Percentiles rank a stretch among this genome's conserved stretches.
These are phyloP conservation scores for Fusarium temperatum DNA, from an alignment of 2,329 filamentous ascomycete species.

Conservation along the genomic window DNA sequence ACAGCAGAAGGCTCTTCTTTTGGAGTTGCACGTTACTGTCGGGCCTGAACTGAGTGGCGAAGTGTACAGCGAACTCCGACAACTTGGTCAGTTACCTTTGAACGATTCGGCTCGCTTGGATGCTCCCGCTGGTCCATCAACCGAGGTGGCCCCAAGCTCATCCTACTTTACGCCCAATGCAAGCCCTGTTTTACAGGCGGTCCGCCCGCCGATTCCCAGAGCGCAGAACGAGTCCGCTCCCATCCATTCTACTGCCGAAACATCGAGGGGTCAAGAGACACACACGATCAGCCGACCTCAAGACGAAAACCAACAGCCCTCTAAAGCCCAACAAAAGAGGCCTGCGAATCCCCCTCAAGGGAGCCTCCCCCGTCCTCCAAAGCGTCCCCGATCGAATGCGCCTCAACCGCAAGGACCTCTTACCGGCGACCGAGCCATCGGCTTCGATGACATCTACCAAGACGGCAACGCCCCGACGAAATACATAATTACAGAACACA, in stretches of 20 bases:
- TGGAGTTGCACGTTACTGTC: too few species aligned
- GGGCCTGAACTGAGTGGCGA: too few species aligned
- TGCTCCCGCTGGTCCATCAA: too few species aligned
- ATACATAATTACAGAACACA: neutral
- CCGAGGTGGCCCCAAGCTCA: too few species aligned
- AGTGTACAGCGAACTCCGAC: too few species aligned
- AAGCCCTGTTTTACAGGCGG: too few species aligned
- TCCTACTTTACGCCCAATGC: too few species aligned
- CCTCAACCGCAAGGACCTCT: neutral
- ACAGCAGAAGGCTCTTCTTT: neutral
- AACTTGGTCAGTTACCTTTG: too few species aligned
- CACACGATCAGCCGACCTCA: neutral
- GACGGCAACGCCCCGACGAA: neutral
- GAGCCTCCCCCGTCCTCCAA: neutral
- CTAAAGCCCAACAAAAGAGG: neutral
- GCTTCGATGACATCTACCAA: constrained; percentile 10
- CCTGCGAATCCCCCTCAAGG: neutral
- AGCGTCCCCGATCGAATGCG: neutral
- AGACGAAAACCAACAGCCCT: neutral
- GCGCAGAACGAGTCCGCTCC: neutral
- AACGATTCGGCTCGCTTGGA: too few species aligned
- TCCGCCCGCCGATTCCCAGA: neutral
- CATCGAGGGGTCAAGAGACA: too few species aligned
- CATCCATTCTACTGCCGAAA: neutral
- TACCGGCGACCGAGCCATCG: neutral